These are phyloP conservation scores for Drechslerella dactyloides DNA, from an alignment of 2,329 filamentous ascomycete species.

Conservation along the genomic window DNA sequence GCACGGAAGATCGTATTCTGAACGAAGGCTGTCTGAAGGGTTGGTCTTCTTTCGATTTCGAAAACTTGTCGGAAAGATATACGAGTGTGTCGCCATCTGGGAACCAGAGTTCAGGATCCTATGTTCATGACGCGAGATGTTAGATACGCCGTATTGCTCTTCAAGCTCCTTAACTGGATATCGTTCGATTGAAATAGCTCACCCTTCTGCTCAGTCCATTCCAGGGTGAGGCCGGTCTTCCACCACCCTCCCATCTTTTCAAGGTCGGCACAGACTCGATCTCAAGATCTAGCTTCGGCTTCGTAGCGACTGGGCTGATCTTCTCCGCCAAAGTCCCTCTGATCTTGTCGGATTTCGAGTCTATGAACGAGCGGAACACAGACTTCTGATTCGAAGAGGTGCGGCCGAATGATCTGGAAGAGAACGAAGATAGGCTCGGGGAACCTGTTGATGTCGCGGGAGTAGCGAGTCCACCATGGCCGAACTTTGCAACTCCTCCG, in stretches of 20 bases:
- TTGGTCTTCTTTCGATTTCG: slow-evolving; percentile 57
- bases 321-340: slow-evolving; percentile 51
- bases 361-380: slow-evolving; percentile 53
- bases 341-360: slow-evolving; percentile 54
- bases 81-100: slow-evolving; percentile 68
- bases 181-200: not conserved
- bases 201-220: slow-evolving; percentile 46
- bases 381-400: slow-evolving; percentile 51
- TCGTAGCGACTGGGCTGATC: slow-evolving; percentile 45
- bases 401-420: slow-evolving; percentile 47
- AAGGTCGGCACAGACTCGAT: slow-evolving; percentile 43
- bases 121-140: not conserved
- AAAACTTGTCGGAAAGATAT: slow-evolving; percentile 61
- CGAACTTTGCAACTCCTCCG: slow-evolving; percentile 52
- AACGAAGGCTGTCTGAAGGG: slow-evolving; percentile 62
- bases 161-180: no score
- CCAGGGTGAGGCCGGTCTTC: slow-evolving; percentile 52
- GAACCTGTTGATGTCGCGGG: slow-evolving; percentile 53
- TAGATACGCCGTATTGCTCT: no score
- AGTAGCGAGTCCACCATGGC: slow-evolving; percentile 53
- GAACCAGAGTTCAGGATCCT: slow-evolving; percentile 69
- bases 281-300: slow-evolving; percentile 42
- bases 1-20: slow-evolving; percentile 66
- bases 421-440: slow-evolving; percentile 47
- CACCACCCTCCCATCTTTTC: slow-evolving; percentile 55